Evolutionary conservation across 805 yeast genomes (phyloP).

Genomic region (Priceomyces carsonii): DNA sequence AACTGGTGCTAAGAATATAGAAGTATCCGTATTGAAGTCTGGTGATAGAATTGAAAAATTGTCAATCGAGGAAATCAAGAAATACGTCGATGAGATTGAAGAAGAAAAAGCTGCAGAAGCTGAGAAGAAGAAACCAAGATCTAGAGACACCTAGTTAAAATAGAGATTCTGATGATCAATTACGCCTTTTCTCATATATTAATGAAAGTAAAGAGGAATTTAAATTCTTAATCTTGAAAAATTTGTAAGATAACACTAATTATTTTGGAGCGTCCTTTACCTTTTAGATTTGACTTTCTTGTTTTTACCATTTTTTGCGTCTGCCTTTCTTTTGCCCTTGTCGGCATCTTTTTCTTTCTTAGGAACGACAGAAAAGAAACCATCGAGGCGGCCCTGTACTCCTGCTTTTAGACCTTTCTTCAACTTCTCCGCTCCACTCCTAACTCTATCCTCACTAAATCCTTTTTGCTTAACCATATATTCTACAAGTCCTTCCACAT

Average conservation of each 20-base stretch:
- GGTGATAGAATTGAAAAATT: constrained; percentile 58
- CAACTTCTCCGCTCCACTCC: constrained; percentile 82
- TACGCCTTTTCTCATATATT: constrained; percentile 2
- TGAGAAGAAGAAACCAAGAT: constrained; percentile 53
- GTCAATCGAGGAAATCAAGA: constrained; percentile 69
- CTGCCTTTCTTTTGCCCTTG: constrained; percentile 32
- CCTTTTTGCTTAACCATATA: constrained; percentile 87
- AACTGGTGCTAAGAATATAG: constrained; percentile 96
- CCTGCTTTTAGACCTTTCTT: constrained; percentile 82
- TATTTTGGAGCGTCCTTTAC: constrained; percentile 6
- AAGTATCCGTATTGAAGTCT: constrained; percentile 83
- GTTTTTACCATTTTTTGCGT: constrained; percentile 29
- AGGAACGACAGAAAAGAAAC: constrained; percentile 74
- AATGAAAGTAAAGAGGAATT: not conserved
- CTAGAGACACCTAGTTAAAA: constrained; percentile 16
- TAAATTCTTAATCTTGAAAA: not conserved
- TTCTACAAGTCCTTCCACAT: constrained; percentile 77
- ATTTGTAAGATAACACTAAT: not conserved
- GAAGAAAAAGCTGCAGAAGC: constrained; percentile 84
- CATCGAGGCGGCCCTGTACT: constrained; percentile 89
- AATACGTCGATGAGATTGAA: constrained; percentile 79
- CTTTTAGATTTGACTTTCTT: constrained; percentile 27
- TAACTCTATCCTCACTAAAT: constrained; percentile 88
- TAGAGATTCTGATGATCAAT: constrained; percentile 2
- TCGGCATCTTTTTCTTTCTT: constrained; percentile 36